These are phyloP conservation scores for Aureobasidium mangrovei DNA, from an alignment of 2,329 filamentous ascomycete genomes.

Conservation along the genomic window DNA sequence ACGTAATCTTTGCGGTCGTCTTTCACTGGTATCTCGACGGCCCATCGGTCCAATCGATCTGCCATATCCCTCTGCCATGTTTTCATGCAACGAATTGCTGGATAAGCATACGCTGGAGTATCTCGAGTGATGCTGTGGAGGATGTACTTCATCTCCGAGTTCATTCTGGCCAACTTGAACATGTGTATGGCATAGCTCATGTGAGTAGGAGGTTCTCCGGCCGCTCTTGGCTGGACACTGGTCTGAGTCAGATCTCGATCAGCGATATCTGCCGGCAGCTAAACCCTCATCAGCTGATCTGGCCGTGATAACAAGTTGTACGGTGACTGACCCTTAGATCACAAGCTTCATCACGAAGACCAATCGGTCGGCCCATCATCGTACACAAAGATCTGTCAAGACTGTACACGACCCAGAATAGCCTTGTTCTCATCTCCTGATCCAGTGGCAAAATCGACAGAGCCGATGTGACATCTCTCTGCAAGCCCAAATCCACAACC, in stretches of 20 bases:
- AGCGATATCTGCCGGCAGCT: neutral
- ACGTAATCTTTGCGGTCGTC: neutral
- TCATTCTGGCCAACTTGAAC: slow-evolving; percentile 3
- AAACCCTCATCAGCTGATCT: neutral
- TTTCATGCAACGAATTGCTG: slow-evolving; percentile 4
- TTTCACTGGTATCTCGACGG: neutral
- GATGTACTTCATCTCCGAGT: slow-evolving; percentile 10
- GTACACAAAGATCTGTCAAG: slow-evolving; percentile 8
- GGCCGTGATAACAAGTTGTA: neutral
- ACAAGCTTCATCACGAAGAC: neutral
- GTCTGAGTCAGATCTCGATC: neutral
- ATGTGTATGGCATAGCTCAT: slow-evolving; percentile 7
- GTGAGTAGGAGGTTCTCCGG: neutral
- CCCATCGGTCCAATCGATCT: neutral
- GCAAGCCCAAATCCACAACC: slow-evolving; percentile 1
- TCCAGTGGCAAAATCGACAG: neutral
- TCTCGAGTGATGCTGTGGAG: slow-evolving; percentile 7
- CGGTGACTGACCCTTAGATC: neutral
- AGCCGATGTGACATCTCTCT: neutral
- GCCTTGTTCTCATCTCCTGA: neutral
- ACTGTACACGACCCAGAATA: slow-evolving; percentile 7
- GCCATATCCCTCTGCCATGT: slow-evolving; percentile 4
- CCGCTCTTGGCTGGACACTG: neutral
- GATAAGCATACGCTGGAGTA: neutral
- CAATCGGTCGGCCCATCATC: slow-evolving; percentile 9